Percentiles rank a stretch among this genome's conserved stretches.
These are phyloP conservation scores for Barnettozyma salicaria DNA, from an alignment of 805 yeast species.

Conservation along the genomic window DNA sequence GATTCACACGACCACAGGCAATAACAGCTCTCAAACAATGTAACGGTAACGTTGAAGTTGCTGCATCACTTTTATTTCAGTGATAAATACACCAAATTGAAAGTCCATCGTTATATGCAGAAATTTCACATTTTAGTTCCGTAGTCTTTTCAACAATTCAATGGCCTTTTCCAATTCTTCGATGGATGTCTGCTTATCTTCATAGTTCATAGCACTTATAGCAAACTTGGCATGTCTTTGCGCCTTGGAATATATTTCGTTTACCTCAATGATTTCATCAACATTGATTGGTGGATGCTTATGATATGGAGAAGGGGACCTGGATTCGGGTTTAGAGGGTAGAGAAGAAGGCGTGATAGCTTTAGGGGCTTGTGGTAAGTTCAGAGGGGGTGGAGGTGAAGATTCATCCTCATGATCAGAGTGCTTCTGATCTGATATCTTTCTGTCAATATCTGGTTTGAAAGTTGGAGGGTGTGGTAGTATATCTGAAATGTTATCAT, in stretches of 20 bases:
- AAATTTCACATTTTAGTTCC: background rate
- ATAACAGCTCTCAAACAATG: conserved; percentile 58
- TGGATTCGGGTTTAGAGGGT: background rate
- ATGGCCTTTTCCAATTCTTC: conserved; percentile 52
- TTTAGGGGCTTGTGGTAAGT: too few species aligned
- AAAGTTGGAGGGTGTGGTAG: conserved; percentile 10
- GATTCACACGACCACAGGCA: conserved; percentile 63
- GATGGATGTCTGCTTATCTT: conserved; percentile 64
- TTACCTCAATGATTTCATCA: conserved; percentile 43
- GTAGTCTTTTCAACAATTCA: conserved; percentile 28
- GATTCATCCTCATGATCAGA: conserved; percentile 7
- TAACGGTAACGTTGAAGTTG: conserved; percentile 75
- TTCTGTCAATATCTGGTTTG: too few species aligned
- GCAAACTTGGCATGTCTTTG: conserved; percentile 73
- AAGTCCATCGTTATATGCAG: too few species aligned
- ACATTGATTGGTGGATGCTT: conserved; percentile 28
- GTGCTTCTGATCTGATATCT: too few species aligned
- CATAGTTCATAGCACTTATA: conserved; percentile 72
- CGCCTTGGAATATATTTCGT: conserved; percentile 50
- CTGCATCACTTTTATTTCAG: conserved; percentile 71
- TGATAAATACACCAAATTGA: too few species aligned
- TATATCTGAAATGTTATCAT: conserved; percentile 1
- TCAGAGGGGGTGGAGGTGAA: conserved; percentile 4
- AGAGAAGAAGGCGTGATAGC: conserved; percentile 12
- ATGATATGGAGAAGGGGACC: background rate